Conservation (phyloP, 495 filamentous ascomycete species). For the Penicillium subrubescens region DNA sequence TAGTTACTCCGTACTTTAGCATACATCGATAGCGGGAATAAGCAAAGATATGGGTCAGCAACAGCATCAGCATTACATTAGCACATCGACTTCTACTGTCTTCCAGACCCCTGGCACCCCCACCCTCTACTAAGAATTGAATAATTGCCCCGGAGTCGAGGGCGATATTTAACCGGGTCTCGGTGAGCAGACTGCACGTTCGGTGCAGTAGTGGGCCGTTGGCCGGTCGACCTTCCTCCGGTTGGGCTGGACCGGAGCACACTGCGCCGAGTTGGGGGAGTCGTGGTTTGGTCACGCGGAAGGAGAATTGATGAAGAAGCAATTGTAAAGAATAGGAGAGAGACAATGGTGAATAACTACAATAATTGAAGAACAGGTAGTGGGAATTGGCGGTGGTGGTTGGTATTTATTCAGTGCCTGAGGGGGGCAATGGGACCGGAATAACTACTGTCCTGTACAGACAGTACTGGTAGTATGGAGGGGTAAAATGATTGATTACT, state of each 20-base stretch:
- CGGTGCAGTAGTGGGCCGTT: constrained; percentile 32
- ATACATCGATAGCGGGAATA: constrained; percentile 13
- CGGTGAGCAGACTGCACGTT: constrained; percentile 31
- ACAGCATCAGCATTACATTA: background rate
- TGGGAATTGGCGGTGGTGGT: background rate
- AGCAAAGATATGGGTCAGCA: background rate
- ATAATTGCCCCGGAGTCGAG: background rate
- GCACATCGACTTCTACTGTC: background rate
- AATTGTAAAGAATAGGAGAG: background rate
- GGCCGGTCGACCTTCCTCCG: constrained; percentile 33
- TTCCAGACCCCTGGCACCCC: background rate
- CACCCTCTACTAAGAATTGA: background rate
- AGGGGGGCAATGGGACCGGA: too few species aligned
- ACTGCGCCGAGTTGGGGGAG: constrained; percentile 35
- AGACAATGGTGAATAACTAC: background rate
- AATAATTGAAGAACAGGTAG: background rate
- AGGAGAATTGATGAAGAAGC: constrained; percentile 2
- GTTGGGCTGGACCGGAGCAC: constrained; percentile 40
- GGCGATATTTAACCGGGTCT: constrained; percentile 31
- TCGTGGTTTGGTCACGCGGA: constrained; percentile 4
- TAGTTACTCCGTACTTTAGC: background rate
- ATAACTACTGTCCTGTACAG: too few species aligned
- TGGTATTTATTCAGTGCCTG: background rate
- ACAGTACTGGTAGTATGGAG: background rate
- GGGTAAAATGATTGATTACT: background rate